Evolutionary conservation across 306 rosid species (phyloP).

Genomic region (Castanea sativa): DNA sequence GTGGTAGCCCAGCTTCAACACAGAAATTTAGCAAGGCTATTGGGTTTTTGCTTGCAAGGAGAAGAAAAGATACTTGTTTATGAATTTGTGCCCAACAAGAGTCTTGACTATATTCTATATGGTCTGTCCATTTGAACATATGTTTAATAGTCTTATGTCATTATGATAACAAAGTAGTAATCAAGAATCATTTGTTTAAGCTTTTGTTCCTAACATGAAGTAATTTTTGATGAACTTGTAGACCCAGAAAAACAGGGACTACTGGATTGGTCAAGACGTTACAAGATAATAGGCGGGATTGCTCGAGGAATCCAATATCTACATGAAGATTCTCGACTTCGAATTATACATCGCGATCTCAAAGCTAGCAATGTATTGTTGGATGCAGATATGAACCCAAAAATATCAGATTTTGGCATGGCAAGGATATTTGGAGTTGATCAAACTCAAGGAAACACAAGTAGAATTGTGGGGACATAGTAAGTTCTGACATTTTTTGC

Average conservation of each 20-base stretch:
- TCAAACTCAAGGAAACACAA: conserved; percentile 23
- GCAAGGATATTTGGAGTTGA: conserved; percentile 16
- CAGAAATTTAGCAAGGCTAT: conserved; percentile 19
- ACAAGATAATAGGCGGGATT: conserved; percentile 31
- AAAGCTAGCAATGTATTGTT: conserved; percentile 34
- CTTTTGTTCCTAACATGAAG: not conserved
- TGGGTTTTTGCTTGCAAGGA: conserved; percentile 27
- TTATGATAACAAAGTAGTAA: not conserved
- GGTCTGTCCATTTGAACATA: not conserved
- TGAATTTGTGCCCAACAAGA: conserved; percentile 30
- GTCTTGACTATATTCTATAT: conserved; percentile 30
- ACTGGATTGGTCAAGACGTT: conserved; percentile 28
- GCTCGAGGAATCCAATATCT: conserved; percentile 31
- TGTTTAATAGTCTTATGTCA: not conserved
- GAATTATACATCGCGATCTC: conserved; percentile 35
- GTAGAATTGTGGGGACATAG: conserved; percentile 19
- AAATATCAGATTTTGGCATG: conserved; percentile 36
- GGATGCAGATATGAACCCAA: conserved; percentile 26
- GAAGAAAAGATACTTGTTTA: conserved; percentile 26
- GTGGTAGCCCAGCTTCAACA: conserved; percentile 29
- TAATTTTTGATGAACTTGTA: not conserved
- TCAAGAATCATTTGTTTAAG: not conserved
- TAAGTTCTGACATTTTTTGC: not conserved
- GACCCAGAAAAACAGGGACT: conserved; percentile 6
- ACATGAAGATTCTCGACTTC: conserved; percentile 34